Base-by-base conservation (phyloP, 2,329 filamentous ascomycete species). In the Penicillium digitatum region DNA sequence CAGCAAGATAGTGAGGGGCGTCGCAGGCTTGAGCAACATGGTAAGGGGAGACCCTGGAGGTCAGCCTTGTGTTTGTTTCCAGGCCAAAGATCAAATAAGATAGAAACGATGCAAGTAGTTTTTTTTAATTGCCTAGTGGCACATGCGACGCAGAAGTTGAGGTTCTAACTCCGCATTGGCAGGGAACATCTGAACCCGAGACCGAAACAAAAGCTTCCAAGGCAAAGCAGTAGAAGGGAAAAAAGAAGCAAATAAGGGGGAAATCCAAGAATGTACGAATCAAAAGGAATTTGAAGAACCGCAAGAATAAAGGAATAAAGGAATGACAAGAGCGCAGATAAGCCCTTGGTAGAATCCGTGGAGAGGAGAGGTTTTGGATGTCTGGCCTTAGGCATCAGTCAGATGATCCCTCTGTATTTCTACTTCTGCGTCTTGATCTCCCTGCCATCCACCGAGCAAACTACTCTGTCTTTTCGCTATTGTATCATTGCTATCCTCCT, bases 21-120 rank as follows among this genome's bases (percentile, higher is more conserved):
- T 97, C 59, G 94, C 93, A 59, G 94, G 92, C 69, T 92, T 89
- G 73, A 97, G 80, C 85, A 95, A 90, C 78, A 77, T 85, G 54
- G 34, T 58, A 55, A 57, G 48, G 56, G 47, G 38, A 61, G 48
- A 54, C 52, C 32, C 47, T 32, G 26, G 18, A 38, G 26, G 37
- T 20, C 34, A 34, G 32, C 32, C 40, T 50, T 37, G 16, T 6
- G n/a, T 34, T 32, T 31, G n/a, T 26, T 24, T 31, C 44, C 31
- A 37, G 20, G 9, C 24, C 20, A 47, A 27, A 22, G 20, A 12
- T 24, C 14, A 44, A 39, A 43, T 22, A 10, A 31, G n/a, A 32
- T 42, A 18, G n/a, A 10, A 43, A 20, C 11, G n/a, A 34, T 39
- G 34, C 12, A 29, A 51, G 26, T 6, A 27, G 45, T 51, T 34